phyloP scores from a whole-genome alignment of 768 basidiomycete genomes.

The Gelatoporia subvermispora region DNA sequence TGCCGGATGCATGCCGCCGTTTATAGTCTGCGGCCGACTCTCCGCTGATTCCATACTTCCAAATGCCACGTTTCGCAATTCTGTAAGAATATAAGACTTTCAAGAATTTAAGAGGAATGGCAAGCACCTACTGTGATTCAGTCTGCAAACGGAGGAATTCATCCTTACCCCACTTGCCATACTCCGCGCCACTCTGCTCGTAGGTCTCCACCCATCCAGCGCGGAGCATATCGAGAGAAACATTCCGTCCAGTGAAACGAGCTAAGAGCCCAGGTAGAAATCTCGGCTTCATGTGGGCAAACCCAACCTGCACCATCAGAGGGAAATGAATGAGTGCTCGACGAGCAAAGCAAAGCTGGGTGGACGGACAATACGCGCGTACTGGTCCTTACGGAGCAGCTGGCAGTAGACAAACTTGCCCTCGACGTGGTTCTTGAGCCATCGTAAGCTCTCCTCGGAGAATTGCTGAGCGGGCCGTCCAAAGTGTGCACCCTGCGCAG shows the following conservation, averaged over 20 bases:
- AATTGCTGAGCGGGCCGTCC: constrained; percentile 77
- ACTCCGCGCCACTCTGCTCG: constrained; percentile 72
- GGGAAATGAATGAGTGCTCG: not conserved
- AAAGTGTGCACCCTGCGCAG: constrained; percentile 68
- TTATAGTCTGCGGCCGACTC: constrained; percentile 85
- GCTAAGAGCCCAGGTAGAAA: constrained; percentile 48
- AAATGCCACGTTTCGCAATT: constrained; percentile 65
- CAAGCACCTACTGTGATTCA: constrained; percentile 17
- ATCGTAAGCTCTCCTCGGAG: constrained; percentile 65
- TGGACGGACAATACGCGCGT: constrained; percentile 66
- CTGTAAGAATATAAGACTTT: constrained; percentile 30
- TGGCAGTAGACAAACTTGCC: constrained; percentile 68
- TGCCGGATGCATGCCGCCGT: constrained; percentile 43
- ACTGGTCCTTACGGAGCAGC: constrained; percentile 75
- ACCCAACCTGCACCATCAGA: constrained; percentile 73
- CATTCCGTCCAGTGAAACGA: constrained; percentile 35
- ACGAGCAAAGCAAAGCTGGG: not conserved
- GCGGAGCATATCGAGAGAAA: constrained; percentile 71
- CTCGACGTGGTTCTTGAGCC: constrained; percentile 55
- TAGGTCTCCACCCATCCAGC: constrained; percentile 77
- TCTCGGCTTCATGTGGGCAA: constrained; percentile 50
- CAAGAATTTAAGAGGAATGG: not conserved
- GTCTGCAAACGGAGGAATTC: constrained; percentile 56
- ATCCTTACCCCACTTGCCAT: constrained; percentile 66
- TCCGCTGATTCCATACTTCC: constrained; percentile 46